Conservation (phyloP, 345 rosid genomes). For the Rhodamnia rubescens region DNA sequence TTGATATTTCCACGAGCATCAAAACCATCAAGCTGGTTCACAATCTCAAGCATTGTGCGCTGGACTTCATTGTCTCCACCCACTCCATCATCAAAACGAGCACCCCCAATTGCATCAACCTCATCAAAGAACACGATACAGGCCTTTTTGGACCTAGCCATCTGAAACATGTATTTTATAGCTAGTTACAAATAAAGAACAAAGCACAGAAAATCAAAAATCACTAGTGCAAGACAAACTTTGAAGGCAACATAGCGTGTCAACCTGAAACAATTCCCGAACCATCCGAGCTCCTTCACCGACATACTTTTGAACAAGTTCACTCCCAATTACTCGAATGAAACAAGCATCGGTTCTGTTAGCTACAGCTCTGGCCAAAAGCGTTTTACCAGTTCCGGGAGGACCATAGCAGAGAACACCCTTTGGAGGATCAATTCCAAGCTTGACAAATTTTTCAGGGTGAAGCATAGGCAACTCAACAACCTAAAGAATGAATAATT, state of each 20-base stretch:
- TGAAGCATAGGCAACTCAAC: conserved; percentile 97
- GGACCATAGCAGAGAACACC: conserved; percentile 98
- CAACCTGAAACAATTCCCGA: conserved; percentile 87
- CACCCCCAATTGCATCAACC: conserved; percentile 76
- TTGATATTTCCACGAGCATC: conserved; percentile 90
- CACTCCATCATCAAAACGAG: conserved; percentile 64
- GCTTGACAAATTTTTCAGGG: conserved; percentile 90
- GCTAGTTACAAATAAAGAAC: not conserved
- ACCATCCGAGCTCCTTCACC: conserved; percentile 98
- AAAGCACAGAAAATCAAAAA: not conserved
- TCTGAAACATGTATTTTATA: conserved; percentile 14
- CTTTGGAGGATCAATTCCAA: conserved; percentile 96
- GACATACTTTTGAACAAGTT: conserved; percentile 95
- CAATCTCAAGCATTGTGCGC: conserved; percentile 74
- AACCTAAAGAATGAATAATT: conserved; percentile 26
- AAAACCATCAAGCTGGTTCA: conserved; percentile 80
- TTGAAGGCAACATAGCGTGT: not conserved
- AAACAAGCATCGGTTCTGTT: conserved; percentile 95
- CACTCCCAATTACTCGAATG: conserved; percentile 91
- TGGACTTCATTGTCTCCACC: conserved; percentile 77
- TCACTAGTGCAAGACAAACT: not conserved
- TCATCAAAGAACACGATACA: conserved; percentile 78
- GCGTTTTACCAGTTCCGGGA: conserved; percentile 95
- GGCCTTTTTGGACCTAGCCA: conserved; percentile 71
- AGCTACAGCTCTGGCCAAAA: conserved; percentile 94